Conservation (phyloP, 805 yeast species). For the Kuraishia floccosa region DNA sequence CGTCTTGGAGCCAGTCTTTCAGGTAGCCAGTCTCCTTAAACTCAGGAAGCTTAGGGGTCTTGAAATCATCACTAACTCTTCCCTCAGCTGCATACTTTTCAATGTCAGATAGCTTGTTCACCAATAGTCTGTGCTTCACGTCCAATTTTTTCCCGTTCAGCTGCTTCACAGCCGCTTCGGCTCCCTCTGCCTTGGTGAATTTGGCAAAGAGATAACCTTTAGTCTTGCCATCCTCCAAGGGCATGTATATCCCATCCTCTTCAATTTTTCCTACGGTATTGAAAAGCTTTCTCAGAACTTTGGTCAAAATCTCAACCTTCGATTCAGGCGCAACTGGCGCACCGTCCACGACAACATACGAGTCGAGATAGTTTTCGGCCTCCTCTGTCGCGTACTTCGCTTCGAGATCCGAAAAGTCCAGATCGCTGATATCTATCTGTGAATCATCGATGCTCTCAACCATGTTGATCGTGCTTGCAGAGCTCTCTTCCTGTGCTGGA, state of each 20-base stretch:
- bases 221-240: slow-evolving; percentile 67
- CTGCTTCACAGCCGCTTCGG: slow-evolving; percentile 67
- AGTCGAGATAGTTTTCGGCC: slow-evolving; percentile 53
- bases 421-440: slow-evolving; percentile 18
- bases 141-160: slow-evolving; percentile 88
- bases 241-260: slow-evolving; percentile 78
- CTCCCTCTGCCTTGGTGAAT: slow-evolving; percentile 55
- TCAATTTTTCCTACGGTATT: slow-evolving; percentile 68
- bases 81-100: slow-evolving; percentile 67
- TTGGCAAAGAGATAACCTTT: slow-evolving; percentile 84
- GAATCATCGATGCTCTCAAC: neutral
- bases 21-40: slow-evolving; percentile 72
- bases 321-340: slow-evolving; percentile 91
- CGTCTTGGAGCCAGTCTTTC: slow-evolving; percentile 86
- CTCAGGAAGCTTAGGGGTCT: slow-evolving; percentile 63
- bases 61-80: slow-evolving; percentile 47
- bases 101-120: slow-evolving; percentile 74
- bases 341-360: slow-evolving; percentile 83
- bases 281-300: slow-evolving; percentile 77
- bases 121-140: slow-evolving; percentile 79
- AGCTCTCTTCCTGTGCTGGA: too few relatives aligned
- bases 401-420: slow-evolving; percentile 82
- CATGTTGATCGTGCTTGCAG: neutral
- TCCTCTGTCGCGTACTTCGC: slow-evolving; percentile 50
- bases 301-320: slow-evolving; percentile 72